Percentiles rank a stretch among this genome's conserved stretches.
phyloP scores from a whole-genome alignment of 2,329 filamentous ascomycete genomes.

The Fusarium floridanum region DNA sequence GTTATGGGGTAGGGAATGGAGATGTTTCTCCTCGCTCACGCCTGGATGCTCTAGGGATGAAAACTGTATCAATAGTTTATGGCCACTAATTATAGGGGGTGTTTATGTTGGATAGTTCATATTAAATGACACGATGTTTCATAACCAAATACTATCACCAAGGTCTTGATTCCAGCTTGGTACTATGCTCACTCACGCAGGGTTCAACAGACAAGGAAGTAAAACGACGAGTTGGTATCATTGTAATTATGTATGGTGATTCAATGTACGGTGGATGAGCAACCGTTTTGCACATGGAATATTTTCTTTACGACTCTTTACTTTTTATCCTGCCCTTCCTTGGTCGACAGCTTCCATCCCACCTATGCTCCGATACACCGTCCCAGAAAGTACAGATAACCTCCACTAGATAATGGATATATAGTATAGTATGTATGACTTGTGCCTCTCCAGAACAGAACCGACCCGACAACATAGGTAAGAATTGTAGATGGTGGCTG shows the following conservation, averaged over 20 bases:
- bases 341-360: conserved; percentile 1
- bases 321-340: conserved; percentile 8
- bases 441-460: not conserved
- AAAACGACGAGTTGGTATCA: not conserved
- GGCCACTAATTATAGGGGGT: conserved; percentile 32
- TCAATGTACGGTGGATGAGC: not conserved
- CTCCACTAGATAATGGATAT: not conserved
- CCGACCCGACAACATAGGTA: not conserved
- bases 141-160: not conserved
- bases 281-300: not conserved
- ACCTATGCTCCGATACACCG: not conserved
- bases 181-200: not conserved
- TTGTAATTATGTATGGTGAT: not conserved
- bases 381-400: conserved; percentile 1
- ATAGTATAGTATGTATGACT: not conserved
- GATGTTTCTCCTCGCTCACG: conserved; percentile 15
- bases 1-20: not conserved
- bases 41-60: conserved; percentile 26
- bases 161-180: not conserved
- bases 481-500: conserved; percentile 5
- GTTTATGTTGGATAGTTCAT: not conserved
- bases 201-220: not conserved
- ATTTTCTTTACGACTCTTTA: not conserved
- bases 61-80: conserved; percentile 38
- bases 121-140: not conserved